Conservation (phyloP, 768 basidiomycete species). For the Rubroboletus satanas region DNA sequence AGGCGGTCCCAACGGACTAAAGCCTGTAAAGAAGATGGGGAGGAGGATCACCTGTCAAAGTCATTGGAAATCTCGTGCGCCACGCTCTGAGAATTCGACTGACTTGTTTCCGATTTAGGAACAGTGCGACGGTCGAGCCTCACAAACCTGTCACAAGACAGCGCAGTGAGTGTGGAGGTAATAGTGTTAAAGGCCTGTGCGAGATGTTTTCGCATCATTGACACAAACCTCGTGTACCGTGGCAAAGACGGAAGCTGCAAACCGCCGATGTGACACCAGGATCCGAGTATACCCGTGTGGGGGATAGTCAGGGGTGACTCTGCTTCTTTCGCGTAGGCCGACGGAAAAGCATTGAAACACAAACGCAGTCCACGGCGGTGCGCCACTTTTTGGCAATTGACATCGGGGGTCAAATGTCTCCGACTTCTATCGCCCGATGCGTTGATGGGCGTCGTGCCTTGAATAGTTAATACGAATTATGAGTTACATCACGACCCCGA, state of each 20-base stretch:
- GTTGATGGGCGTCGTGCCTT: background rate
- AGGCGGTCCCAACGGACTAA: background rate
- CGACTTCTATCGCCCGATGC: conserved; percentile 22
- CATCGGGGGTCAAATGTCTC: conserved; percentile 22
- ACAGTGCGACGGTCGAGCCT: background rate
- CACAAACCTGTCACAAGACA: background rate
- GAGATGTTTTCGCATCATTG: background rate
- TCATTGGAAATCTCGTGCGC: background rate
- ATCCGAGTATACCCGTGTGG: conserved; percentile 1
- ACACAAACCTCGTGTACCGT: conserved; percentile 1
- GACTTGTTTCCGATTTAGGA: conserved; percentile 9
- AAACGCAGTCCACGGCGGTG: background rate
- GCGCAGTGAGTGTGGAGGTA: background rate
- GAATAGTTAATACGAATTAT: background rate
- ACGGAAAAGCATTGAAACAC: background rate
- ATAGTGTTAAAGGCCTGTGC: background rate
- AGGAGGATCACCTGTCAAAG: background rate
- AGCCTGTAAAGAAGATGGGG: background rate
- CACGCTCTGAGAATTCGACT: background rate
- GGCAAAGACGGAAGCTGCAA: conserved; percentile 17
- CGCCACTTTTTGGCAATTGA: conserved; percentile 9
- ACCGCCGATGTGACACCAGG: conserved; percentile 12
- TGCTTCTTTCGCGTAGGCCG: conserved; percentile 10
- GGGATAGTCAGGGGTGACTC: background rate
- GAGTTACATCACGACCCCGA: background rate